These are phyloP conservation scores for Telfairia occidentalis DNA, from an alignment of 331 rosid genomes.

Conservation along the genomic window DNA sequence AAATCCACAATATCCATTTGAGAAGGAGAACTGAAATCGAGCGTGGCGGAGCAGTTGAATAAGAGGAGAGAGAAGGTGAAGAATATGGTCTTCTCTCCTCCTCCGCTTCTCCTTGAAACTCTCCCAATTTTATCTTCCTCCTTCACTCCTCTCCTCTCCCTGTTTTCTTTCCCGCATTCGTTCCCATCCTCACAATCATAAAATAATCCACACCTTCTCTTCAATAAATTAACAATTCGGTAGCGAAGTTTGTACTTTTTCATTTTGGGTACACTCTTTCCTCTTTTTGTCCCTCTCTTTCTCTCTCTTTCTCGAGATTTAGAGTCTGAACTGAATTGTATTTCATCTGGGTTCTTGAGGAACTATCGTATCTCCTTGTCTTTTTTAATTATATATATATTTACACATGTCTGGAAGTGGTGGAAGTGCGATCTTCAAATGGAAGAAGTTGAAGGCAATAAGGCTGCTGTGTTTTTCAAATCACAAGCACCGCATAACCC, in stretches of 20 bases:
- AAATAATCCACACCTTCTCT: neutral
- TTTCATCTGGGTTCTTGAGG: conserved; percentile 3
- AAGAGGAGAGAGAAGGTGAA: neutral
- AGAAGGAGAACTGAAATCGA: neutral
- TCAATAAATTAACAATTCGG: neutral
- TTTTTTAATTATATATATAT: neutral
- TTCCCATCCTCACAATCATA: conserved; percentile 11
- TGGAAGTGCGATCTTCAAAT: conserved; percentile 36
- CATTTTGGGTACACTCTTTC: neutral
- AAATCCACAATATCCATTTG: neutral
- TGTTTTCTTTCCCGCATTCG: neutral
- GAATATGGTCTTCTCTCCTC: neutral
- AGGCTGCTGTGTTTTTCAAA: conserved; percentile 14
- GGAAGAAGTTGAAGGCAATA: conserved; percentile 47
- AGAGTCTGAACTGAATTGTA: neutral
- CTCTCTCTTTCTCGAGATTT: neutral
- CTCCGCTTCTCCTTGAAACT: neutral
- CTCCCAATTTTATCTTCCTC: neutral
- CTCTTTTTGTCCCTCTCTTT: neutral
- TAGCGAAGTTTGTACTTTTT: neutral
- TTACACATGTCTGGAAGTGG: conserved; percentile 41
- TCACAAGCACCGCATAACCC: conserved; percentile 23
- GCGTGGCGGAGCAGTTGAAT: neutral
- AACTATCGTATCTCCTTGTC: neutral
- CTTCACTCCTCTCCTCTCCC: neutral